These are phyloP conservation scores for Candida parachauliodes DNA, from an alignment of 805 yeast species.

Conservation along the genomic window DNA sequence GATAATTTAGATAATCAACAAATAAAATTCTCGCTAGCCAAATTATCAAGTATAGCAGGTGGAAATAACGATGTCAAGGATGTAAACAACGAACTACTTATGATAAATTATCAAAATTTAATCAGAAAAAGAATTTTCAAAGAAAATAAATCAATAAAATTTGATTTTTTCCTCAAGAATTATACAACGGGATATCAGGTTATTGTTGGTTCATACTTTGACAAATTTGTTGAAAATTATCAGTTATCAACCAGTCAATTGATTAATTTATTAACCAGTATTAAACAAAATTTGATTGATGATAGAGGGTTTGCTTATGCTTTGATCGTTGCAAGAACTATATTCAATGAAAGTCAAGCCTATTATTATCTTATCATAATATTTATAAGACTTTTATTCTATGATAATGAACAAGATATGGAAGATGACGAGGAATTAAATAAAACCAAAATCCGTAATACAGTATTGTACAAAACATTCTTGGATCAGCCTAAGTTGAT, in stretches of 20 bases:
- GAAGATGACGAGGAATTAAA: slow-evolving; percentile 36
- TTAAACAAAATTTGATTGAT: slow-evolving; percentile 26
- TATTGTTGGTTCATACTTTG: slow-evolving; percentile 20
- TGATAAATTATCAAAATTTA: slow-evolving; percentile 46
- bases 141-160: slow-evolving; percentile 8
- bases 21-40: slow-evolving; percentile 67
- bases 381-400: slow-evolving; percentile 58
- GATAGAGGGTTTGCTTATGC: slow-evolving; percentile 38
- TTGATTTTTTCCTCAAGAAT: slow-evolving; percentile 14
- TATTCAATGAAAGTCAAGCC: slow-evolving; percentile 22
- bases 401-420: slow-evolving; percentile 32
- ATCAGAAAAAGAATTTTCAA: background rate
- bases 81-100: slow-evolving; percentile 49
- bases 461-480: slow-evolving; percentile 45
- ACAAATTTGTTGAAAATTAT: slow-evolving; percentile 31
- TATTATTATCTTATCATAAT: slow-evolving; percentile 25
- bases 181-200: slow-evolving; percentile 11
- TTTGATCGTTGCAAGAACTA: slow-evolving; percentile 46
- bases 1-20: slow-evolving; percentile 46
- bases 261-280: slow-evolving; percentile 48
- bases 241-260: slow-evolving; percentile 44
- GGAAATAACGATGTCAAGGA: slow-evolving; percentile 28
- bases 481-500: slow-evolving; percentile 2
- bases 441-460: slow-evolving; percentile 36
- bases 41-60: slow-evolving; percentile 55